These are phyloP conservation scores for Phytophthora foliorum DNA, from an alignment of 352 stramenopile genomes.

Conservation along the genomic window DNA sequence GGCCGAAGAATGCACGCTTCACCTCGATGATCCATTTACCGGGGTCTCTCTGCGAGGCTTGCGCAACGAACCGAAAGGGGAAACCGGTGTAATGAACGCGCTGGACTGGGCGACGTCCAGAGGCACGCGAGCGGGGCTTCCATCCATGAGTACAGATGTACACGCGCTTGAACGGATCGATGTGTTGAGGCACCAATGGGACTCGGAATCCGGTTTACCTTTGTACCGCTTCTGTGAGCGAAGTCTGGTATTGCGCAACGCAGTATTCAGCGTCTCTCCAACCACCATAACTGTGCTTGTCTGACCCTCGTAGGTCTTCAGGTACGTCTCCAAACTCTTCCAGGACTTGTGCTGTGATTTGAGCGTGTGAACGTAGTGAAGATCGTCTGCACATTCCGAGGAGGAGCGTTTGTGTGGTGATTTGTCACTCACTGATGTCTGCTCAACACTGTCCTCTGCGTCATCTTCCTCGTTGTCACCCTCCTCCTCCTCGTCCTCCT, in stretches of 20 bases:
- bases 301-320: background rate
- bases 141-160: constrained; percentile 24
- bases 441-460: no score
- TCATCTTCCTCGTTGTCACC: no score
- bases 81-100: background rate
- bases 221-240: background rate
- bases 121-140: background rate
- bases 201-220: background rate
- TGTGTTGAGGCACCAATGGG: background rate
- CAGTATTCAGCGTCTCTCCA: background rate
- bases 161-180: constrained; percentile 11
- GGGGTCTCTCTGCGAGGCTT: background rate
- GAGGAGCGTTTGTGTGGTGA: no score
- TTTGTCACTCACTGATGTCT: no score
- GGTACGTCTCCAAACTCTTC: background rate
- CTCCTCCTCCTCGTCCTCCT: no score
- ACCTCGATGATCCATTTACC: background rate
- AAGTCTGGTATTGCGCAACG: background rate
- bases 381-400: no score
- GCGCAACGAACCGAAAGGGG: background rate
- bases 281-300: background rate
- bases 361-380: no score
- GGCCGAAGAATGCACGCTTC: background rate
- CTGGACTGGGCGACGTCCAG: background rate
- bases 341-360: constrained; percentile 10